Conservation (phyloP, 768 basidiomycete species). For the Gautieria morchelliformis region DNA sequence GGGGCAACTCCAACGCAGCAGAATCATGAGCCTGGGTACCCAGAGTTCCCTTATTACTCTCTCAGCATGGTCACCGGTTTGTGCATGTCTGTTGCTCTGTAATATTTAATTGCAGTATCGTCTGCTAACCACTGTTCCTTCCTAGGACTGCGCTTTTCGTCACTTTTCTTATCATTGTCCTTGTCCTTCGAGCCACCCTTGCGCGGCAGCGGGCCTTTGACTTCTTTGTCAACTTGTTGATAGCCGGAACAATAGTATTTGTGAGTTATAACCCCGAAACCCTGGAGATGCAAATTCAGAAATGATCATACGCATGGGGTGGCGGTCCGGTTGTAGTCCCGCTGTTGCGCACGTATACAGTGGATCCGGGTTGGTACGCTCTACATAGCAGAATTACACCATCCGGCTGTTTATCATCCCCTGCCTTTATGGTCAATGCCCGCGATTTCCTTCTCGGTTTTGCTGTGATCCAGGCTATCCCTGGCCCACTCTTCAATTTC, state of each 20-base stretch:
- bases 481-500: slow-evolving; percentile 51
- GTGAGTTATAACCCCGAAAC: slow-evolving; percentile 13
- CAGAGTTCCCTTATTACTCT: background rate
- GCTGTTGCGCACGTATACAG: slow-evolving; percentile 40
- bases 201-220: background rate
- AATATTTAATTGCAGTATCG: no score
- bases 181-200: background rate
- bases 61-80: background rate
- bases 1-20: background rate
- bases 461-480: slow-evolving; percentile 39
- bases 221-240: slow-evolving; percentile 39
- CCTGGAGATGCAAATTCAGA: background rate
- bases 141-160: background rate
- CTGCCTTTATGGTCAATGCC: slow-evolving; percentile 38
- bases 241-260: slow-evolving; percentile 40
- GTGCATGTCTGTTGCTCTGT: background rate
- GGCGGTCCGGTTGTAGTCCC: slow-evolving; percentile 53
- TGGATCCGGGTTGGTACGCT: slow-evolving; percentile 39
- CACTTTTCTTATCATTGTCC: background rate
- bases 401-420: slow-evolving; percentile 40
- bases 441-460: slow-evolving; percentile 47
- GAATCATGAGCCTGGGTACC: background rate
- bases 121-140: background rate
- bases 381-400: slow-evolving; percentile 37
- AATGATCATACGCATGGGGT: slow-evolving; percentile 6